Conservation (phyloP, 1,139 yeast species). For the Geotrichum bryndzae region DNA sequence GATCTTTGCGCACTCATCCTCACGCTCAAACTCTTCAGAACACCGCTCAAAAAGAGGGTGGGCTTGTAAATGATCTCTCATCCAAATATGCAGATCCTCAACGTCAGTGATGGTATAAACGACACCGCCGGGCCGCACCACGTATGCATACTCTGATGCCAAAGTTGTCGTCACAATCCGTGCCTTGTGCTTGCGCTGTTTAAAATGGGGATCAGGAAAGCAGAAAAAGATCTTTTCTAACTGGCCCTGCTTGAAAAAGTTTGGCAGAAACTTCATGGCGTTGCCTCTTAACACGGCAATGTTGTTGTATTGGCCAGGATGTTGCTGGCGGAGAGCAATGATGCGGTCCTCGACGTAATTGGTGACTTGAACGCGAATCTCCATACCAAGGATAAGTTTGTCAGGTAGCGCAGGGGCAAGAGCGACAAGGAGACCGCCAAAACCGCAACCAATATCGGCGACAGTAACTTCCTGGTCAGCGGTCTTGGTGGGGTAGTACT, state of each 20-base stretch:
- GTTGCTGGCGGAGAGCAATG: conserved; percentile 68
- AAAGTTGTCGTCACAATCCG: conserved; percentile 87
- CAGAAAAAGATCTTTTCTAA: conserved; percentile 91
- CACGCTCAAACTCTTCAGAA: conserved; percentile 67
- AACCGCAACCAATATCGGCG: conserved; percentile 97
- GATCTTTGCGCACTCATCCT: conserved; percentile 73
- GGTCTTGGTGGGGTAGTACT: conserved; percentile 52
- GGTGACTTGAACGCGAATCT: conserved; percentile 94
- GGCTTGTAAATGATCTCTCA: conserved; percentile 82
- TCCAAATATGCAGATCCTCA: conserved; percentile 89
- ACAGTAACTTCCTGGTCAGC: conserved; percentile 53
- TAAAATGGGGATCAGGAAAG: conserved; percentile 98
- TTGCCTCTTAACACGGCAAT: conserved; percentile 88
- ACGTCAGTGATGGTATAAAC: conserved; percentile 95
- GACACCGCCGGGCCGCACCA: conserved; percentile 77
- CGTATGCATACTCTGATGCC: conserved; percentile 87
- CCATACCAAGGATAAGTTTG: conserved; percentile 82
- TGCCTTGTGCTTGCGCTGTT: conserved; percentile 95
- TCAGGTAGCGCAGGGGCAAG: conserved; percentile 74
- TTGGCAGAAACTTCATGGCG: conserved; percentile 95
- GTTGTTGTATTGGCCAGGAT: conserved; percentile 52
- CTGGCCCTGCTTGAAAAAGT: conserved; percentile 71
- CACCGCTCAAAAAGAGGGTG: conserved; percentile 89
- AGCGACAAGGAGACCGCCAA: conserved; percentile 83
- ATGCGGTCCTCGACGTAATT: conserved; percentile 95